Evolutionary conservation across 1,139 yeast species (phyloP), one percentile per base, ranked within the genome.

Genomic region (Suhomyces chickasaworum): DNA sequence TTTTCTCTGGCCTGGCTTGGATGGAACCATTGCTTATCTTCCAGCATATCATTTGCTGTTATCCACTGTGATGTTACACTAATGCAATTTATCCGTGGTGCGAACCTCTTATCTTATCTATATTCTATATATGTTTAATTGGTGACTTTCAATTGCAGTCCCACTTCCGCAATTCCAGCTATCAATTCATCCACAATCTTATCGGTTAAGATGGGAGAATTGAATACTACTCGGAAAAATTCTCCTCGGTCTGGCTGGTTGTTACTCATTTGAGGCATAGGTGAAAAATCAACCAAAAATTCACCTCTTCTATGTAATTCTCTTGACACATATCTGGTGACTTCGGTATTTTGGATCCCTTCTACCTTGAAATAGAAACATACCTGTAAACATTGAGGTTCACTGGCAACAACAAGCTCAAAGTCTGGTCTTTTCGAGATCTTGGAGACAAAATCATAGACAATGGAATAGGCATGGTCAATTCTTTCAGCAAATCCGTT

Each of bases 191-290:
- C 78, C 21, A 73, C 62, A 9, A 70, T 61, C 29, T 45, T 40
- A 44, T 68, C 70, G n/a, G 72, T 69, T 51, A 75, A 63, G 34
- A 67, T 77, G 1, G 96, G 95, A 32, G 93, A 82, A 63, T 86
- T 86, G 66, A 89, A 83, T 10, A 89, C 96, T 16, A 86, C 95
- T 49, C 96, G 71, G 73, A 89, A 88, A 60, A 89, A 89, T 62
- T 88, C 95, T 3, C 95, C 95, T 37, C 75, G 66, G 32, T 75
- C 71, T 35, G 69, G 72, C 3, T 38, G 41, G 1, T 72, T 69
- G 4, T 61, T 57, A 36, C 64, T 68, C 33, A 56, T 55, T 32
- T 81, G 78, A 1, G 84, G 80, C 45, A 83, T 81, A 3, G 96
- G 96, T n/a, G 95, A 85, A 62, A 80, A 89, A 62, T 89, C 96